Base-by-base conservation (phyloP, 2,329 filamentous ascomycete genomes). In the Immersiporthe knoxdaviesiana region DNA sequence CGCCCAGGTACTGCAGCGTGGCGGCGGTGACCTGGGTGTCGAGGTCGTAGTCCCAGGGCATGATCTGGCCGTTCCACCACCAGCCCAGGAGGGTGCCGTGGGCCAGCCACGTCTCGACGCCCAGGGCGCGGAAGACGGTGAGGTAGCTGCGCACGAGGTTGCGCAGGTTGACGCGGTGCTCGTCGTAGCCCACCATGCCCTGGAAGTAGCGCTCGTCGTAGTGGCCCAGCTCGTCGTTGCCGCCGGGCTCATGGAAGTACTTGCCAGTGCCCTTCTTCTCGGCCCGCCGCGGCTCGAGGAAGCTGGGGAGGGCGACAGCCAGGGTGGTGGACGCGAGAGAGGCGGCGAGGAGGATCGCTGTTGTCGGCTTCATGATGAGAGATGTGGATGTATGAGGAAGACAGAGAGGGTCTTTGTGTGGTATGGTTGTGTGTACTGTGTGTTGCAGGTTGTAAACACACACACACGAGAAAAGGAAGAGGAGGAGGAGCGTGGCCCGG, bases 31-130 rank as follows among this genome's bases (percentile, higher is more conserved):
- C 89, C 79, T 96, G 93, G 0, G 92, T 92, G 78, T 97, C 93
- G 60, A 96, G 83, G 78, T 97, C 93, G 82, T 89, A 92, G 78
- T 96, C 92, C 92, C 92, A 94, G 0, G 92, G 92, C 81, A 94
- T 88, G 76, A 92, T 89, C 79, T 88, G 81, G 56, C 83, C 86
- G 77, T 93, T 95, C 93, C 93, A 97, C 91, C 92, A 96, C 93
- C 93, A 97, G 16, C 92, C 93, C 30, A 97, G 82, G 63, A 96
- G 81, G 5, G 92, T 94, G 63, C 93, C 93, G 78, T 97, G 93
- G 52, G 93, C 92, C 70, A 97, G 88, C 93, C 93, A 96, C 0
- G 93, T 95, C 79, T 95, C 92, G 71, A 93, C 80, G 8, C 88
- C 87, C 66, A 90, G 83, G 24, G 86, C 82, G 59, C 83, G 81